phyloP scores from a whole-genome alignment of 208 protist species.

The Leishmania tropica region DNA sequence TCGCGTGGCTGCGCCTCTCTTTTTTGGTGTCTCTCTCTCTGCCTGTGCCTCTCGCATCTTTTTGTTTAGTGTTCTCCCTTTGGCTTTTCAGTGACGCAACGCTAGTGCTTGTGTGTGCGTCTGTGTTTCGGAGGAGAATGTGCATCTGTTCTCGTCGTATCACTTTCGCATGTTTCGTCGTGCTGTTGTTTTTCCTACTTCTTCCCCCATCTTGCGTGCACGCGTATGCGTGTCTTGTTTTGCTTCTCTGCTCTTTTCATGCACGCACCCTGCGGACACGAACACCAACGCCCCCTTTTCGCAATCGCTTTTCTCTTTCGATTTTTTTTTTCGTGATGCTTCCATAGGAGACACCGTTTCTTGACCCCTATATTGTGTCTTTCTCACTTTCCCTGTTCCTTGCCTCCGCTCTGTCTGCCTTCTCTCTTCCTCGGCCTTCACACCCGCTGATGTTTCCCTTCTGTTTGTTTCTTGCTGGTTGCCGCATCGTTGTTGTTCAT shows the following conservation, averaged over 20 bases:
- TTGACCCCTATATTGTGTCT: background rate
- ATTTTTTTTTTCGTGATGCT: background rate
- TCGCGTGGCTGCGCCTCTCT: background rate
- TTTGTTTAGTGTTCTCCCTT: background rate
- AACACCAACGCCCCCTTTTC: background rate
- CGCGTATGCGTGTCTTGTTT: background rate
- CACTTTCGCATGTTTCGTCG: background rate
- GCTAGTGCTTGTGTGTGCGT: background rate
- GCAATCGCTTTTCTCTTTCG: background rate
- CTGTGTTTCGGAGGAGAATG: background rate
- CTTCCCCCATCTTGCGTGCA: background rate
- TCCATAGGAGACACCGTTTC: background rate
- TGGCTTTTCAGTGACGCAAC: background rate
- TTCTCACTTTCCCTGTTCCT: background rate
- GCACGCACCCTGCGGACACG: background rate
- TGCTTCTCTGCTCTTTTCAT: background rate
- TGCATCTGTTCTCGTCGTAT: background rate
- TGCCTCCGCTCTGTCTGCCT: background rate
- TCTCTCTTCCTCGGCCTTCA: background rate
- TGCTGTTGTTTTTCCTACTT: background rate
- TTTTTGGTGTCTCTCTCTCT: background rate
- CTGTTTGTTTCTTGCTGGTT: background rate
- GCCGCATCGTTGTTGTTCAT: background rate
- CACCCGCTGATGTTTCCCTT: background rate
- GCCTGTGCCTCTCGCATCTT: background rate